A percentile compares a stretch with the other conserved stretches of the same genome.
Conservation (phyloP, 208 protist genomes). For the Acanthamoeba sp. region DNA sequence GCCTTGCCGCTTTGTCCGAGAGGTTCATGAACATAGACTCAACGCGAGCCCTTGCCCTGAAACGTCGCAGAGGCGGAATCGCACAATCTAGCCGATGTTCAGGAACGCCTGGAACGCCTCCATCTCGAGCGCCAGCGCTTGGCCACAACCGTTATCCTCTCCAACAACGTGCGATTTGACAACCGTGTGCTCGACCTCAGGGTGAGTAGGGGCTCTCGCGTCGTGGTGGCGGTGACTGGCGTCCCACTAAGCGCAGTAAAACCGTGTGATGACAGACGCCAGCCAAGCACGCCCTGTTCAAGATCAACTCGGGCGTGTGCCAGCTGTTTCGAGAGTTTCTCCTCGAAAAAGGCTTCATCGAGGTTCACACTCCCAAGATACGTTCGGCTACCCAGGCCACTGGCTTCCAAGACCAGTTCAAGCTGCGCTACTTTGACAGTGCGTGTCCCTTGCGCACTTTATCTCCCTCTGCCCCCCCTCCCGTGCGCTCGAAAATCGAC, state of each 20-base stretch:
- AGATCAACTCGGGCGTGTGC: constrained; percentile 94
- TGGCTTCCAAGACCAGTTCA: constrained; percentile 95
- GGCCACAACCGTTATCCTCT: not conserved
- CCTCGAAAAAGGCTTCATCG: constrained; percentile 94
- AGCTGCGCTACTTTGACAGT: constrained; percentile 91
- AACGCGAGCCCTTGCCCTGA: too few species aligned
- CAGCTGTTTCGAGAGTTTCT: constrained; percentile 97
- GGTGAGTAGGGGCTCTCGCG: not conserved
- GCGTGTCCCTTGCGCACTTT: not conserved
- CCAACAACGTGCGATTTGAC: not conserved
- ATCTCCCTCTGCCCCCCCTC: too few species aligned
- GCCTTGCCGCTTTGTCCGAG: too few species aligned
- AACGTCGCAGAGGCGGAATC: too few species aligned
- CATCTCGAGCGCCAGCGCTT: not conserved
- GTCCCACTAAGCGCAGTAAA: too few species aligned
- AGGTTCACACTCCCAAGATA: constrained; percentile 99
- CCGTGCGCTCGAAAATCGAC: too few species aligned
- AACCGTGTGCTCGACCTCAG: not conserved
- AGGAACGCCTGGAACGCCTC: not conserved
- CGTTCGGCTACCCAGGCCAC: constrained; percentile 93
- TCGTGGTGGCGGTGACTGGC: too few species aligned
- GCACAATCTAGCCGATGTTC: too few species aligned
- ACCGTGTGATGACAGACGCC: not conserved
- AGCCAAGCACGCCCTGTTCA: constrained; percentile 97
- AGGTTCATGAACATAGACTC: not conserved